Evolutionary conservation across 2,329 filamentous ascomycete species (phyloP).

Genomic region (Aspergillus sp.): DNA sequence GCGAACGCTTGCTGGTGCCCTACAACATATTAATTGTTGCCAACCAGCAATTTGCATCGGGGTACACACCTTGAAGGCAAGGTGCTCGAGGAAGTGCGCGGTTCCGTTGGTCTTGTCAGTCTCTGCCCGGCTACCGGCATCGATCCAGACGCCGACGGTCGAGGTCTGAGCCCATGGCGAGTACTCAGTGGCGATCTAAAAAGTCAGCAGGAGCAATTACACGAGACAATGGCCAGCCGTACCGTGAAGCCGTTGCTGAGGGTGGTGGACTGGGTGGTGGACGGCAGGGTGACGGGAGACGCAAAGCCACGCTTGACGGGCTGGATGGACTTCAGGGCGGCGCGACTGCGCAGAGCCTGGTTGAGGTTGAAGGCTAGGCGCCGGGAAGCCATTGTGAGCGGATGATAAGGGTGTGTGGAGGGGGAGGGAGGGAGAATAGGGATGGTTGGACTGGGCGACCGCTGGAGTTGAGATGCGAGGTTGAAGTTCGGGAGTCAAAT

Average conservation of each 20-base stretch:
- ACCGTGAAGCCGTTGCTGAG: conserved; percentile 98
- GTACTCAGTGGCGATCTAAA: conserved; percentile 94
- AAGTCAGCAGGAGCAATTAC: conserved; percentile 35
- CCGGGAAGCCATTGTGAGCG: conserved; percentile 82
- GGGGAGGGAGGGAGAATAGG: conserved; percentile 57
- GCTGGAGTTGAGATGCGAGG: conserved; percentile 40
- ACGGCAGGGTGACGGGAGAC: conserved; percentile 73
- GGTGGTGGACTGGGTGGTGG: conserved; percentile 92
- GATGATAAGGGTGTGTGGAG: conserved; percentile 41
- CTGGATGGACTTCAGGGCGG: conserved; percentile 77
- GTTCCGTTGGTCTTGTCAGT: conserved; percentile 99
- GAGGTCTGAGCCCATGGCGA: conserved; percentile 98
- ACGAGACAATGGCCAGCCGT: conserved; percentile 35
- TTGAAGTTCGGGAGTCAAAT: conserved; percentile 52
- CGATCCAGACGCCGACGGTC: conserved; percentile 98
- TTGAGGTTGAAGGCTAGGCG: conserved; percentile 94
- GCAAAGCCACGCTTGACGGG: conserved; percentile 86
- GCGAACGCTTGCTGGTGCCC: conserved; percentile 92
- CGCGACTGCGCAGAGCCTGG: conserved; percentile 84
- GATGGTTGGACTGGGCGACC: conserved; percentile 31
- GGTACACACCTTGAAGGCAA: conserved; percentile 90
- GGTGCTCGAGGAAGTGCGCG: conserved; percentile 98
- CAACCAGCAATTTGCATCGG: neutral
- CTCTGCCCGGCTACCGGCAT: conserved; percentile 96
- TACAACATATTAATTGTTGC: conserved; percentile 28